phyloP scores from a whole-genome alignment of 495 filamentous ascomycete genomes.

The Oidiodendron maius region DNA sequence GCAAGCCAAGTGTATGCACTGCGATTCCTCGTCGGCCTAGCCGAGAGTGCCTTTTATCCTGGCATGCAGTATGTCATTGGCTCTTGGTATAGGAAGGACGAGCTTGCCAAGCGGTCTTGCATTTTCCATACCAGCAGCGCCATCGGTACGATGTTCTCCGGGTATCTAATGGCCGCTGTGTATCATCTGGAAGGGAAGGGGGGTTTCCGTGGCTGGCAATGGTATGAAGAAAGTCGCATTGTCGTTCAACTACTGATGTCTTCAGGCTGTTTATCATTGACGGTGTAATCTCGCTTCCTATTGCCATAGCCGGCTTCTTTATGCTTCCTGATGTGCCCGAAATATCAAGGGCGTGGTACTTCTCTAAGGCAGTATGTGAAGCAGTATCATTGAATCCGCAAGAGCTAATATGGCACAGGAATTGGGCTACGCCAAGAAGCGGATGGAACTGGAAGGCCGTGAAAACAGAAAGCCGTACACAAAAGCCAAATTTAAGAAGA shows the following conservation, averaged over 20 bases:
- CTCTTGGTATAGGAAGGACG: constrained; percentile 35
- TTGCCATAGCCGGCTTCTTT: constrained; percentile 36
- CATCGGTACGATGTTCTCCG: constrained; percentile 40
- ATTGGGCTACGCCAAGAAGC: neutral
- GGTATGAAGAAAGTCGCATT: constrained; percentile 15
- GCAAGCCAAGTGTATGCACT: constrained; percentile 48
- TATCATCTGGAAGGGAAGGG: constrained; percentile 39
- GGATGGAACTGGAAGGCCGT: constrained; percentile 8
- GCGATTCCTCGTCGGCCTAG: constrained; percentile 54
- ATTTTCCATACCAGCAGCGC: constrained; percentile 26
- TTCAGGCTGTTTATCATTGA: constrained; percentile 30
- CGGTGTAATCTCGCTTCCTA: constrained; percentile 35
- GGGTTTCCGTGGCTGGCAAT: constrained; percentile 45
- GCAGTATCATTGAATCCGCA: neutral
- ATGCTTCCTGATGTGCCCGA: constrained; percentile 44
- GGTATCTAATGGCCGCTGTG: constrained; percentile 42
- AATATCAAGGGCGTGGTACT: constrained; percentile 33
- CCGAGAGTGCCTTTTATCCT: constrained; percentile 47
- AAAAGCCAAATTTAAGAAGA: constrained; percentile 9
- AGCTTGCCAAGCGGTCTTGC: constrained; percentile 28
- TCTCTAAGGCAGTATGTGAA: constrained; percentile 10
- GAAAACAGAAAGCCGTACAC: constrained; percentile 6
- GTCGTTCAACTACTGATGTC: too few relatives aligned
- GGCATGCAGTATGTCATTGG: constrained; percentile 46
- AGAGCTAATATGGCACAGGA: neutral